Evolutionary conservation across 441 rosid genomes (phyloP).

Genomic region (Codiaeum variegatum): DNA sequence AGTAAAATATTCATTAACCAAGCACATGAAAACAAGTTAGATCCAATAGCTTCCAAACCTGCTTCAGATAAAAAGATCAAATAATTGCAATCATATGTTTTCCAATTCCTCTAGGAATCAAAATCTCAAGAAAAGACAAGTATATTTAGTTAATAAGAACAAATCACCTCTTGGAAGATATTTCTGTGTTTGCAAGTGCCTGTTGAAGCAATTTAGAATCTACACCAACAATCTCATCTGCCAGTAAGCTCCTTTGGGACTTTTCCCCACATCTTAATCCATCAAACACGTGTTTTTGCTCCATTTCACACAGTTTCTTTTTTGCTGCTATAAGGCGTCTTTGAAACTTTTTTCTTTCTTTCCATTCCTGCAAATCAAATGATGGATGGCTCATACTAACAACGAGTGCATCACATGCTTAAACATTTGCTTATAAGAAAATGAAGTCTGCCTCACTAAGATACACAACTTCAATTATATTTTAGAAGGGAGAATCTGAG

Average conservation of each 20-base stretch:
- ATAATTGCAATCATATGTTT: not conserved
- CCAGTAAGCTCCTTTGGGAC: slow-evolving; percentile 58
- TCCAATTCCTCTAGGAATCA: not conserved
- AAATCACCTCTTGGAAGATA: slow-evolving; percentile 53
- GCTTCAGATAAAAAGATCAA: not conserved
- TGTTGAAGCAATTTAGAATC: slow-evolving; percentile 73
- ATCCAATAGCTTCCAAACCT: not conserved
- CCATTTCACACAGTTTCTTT: slow-evolving; percentile 75
- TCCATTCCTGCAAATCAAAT: slow-evolving; percentile 69
- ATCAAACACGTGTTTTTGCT: slow-evolving; percentile 80
- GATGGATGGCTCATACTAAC: not conserved
- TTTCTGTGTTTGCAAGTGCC: slow-evolving; percentile 56
- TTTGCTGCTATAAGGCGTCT: slow-evolving; percentile 78
- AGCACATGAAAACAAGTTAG: slow-evolving; percentile 6
- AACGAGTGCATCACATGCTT: not conserved
- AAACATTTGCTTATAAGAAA: not conserved
- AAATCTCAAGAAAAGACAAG: slow-evolving; percentile 6
- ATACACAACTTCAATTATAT: not conserved
- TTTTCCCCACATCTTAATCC: slow-evolving; percentile 78
- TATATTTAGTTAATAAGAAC: not conserved
- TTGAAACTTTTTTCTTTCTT: slow-evolving; percentile 73
- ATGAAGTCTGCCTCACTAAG: not conserved
- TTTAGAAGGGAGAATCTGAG: not conserved
- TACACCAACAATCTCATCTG: slow-evolving; percentile 59
- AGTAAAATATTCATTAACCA: not conserved